phyloP scores from a whole-genome alignment of 768 basidiomycete genomes.

The Collybia mongolica region DNA sequence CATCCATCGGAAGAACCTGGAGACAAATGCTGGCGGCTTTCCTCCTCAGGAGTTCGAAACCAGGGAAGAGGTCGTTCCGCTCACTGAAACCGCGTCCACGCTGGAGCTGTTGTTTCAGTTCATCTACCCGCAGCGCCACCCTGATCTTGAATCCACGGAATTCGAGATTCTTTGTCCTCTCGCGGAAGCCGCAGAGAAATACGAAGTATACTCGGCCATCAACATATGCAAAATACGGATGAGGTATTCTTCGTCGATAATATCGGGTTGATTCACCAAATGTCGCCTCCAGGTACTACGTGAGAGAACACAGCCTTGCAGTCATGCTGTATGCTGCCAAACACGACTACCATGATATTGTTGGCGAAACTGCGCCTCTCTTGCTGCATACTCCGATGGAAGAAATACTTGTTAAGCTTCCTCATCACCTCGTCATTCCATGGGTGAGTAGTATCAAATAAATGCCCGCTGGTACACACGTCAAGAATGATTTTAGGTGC shows the following conservation, averaged over 20 bases:
- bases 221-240: constrained; percentile 7
- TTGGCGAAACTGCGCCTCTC: constrained; percentile 7
- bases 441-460: constrained; percentile 6
- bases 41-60: not conserved
- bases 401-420: constrained; percentile 3
- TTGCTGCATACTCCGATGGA: constrained; percentile 4
- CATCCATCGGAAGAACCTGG: constrained; percentile 9
- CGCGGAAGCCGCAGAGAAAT: constrained; percentile 10
- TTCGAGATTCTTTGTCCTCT: not conserved
- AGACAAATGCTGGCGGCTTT: not conserved
- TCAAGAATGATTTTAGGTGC: not conserved
- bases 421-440: not conserved
- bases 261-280: too few relatives aligned
- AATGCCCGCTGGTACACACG: not conserved
- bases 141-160: not conserved
- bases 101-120: constrained; percentile 8
- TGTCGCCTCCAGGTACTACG: not conserved
- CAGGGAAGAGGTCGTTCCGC: not conserved
- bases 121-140: constrained; percentile 10
- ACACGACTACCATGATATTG: constrained; percentile 9
- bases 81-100: constrained; percentile 2
- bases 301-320: not conserved
- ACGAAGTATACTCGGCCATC: constrained; percentile 6
- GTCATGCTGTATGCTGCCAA: constrained; percentile 8
- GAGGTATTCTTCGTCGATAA: constrained; percentile 1